Percentiles rank a stretch among this genome's conserved stretches.
These are phyloP conservation scores for Alloteropsis angusta DNA, from an alignment of 202 grass and related monocot genomes.

Conservation along the genomic window DNA sequence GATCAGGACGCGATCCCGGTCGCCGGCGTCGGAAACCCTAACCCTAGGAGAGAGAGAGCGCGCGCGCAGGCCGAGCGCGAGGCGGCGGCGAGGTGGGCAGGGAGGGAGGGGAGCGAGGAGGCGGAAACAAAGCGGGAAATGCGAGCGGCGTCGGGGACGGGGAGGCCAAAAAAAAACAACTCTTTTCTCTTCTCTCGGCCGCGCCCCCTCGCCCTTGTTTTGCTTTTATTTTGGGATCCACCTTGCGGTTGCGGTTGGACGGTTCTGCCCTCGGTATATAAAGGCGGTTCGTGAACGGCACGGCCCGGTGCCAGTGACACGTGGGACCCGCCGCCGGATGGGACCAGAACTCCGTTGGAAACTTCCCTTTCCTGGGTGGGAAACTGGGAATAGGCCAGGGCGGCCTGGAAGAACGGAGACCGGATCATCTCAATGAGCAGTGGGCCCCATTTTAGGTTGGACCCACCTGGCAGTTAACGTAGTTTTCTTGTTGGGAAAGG, in stretches of 20 bases:
- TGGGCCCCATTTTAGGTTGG: not conserved
- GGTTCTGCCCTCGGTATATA: not conserved
- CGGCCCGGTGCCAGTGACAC: not conserved
- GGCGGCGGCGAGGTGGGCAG: not conserved
- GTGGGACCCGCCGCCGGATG: not conserved
- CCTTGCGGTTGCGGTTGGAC: not conserved
- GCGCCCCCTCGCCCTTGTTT: not conserved
- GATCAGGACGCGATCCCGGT: not conserved
- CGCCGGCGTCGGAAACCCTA: constrained; percentile 36
- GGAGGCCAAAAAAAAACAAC: not conserved
- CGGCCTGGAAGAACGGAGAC: too few species aligned
- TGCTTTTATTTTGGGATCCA: not conserved
- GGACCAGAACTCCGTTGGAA: not conserved
- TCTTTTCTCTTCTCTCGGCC: not conserved
- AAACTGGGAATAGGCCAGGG: not conserved
- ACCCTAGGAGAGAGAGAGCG: constrained; percentile 17
- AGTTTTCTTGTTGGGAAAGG: not conserved
- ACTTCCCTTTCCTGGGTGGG: not conserved
- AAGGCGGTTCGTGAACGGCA: not conserved
- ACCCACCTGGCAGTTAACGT: not conserved
- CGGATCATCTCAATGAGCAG: not conserved
- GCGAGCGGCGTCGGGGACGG: constrained; percentile 9
- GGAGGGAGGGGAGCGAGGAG: not conserved
- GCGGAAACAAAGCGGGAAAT: constrained; percentile 33
- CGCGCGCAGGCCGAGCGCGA: not conserved